Evolutionary conservation across 2,329 filamentous ascomycete genomes (phyloP).

Genomic region (Calcarisporium arbuscula): DNA sequence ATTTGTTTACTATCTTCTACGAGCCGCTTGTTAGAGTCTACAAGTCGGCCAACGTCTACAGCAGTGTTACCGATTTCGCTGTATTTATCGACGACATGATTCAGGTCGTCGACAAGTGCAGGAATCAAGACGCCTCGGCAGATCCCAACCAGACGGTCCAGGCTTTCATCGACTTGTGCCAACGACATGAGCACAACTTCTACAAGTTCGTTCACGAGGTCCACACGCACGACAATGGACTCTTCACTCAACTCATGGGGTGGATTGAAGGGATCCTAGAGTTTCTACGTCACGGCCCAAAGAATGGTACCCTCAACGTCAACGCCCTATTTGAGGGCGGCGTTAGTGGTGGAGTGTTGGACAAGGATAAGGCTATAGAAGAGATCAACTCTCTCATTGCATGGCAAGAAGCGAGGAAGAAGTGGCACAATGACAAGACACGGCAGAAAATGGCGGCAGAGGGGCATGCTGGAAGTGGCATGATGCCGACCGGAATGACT

Average conservation of each 20-base stretch:
- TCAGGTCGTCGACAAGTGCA: slow-evolving; percentile 58
- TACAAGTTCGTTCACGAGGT: slow-evolving; percentile 99
- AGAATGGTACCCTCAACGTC: slow-evolving; percentile 83
- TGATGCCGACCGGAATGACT: slow-evolving; percentile 46
- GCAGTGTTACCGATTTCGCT: slow-evolving; percentile 93
- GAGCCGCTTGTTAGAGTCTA: slow-evolving; percentile 95
- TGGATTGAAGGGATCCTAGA: slow-evolving; percentile 96
- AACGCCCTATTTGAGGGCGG: slow-evolving; percentile 87
- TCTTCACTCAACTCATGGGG: slow-evolving; percentile 93
- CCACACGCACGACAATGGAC: slow-evolving; percentile 90
- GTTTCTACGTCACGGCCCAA: slow-evolving; percentile 82
- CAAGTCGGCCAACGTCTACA: slow-evolving; percentile 98
- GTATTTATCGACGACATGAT: slow-evolving; percentile 91
- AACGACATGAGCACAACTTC: slow-evolving; percentile 90
- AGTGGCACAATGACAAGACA: slow-evolving; percentile 98
- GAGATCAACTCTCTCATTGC: slow-evolving; percentile 84
- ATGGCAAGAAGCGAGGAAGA: slow-evolving; percentile 94
- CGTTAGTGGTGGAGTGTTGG: slow-evolving; percentile 57
- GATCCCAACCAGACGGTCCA: slow-evolving; percentile 98
- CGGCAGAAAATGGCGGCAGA: slow-evolving; percentile 97
- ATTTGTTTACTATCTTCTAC: slow-evolving; percentile 98
- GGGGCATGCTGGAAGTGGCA: slow-evolving; percentile 39
- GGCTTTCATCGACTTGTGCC: slow-evolving; percentile 93
- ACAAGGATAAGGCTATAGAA: slow-evolving; percentile 63
- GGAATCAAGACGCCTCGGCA: slow-evolving; percentile 75